Percentiles rank a stretch among this genome's conserved stretches.
Evolutionary conservation across 192 early-diverging fungal genomes (phyloP).

Genomic region (Chytriomyces confervae): DNA sequence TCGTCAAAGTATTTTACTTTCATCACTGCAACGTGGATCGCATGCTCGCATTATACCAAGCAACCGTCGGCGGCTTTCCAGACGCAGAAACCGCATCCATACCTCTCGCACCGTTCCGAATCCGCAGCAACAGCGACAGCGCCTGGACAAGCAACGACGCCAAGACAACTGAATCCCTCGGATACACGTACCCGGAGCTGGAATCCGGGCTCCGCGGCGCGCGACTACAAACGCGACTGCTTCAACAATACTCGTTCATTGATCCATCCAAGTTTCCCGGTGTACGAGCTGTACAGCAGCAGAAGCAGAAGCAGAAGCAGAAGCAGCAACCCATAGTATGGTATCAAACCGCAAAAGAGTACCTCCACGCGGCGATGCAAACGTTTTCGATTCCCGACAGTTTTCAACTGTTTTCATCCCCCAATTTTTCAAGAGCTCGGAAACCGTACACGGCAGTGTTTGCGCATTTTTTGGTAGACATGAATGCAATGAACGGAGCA

Average conservation of each 20-base stretch:
- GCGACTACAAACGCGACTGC: not conserved
- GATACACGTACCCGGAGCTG: constrained; percentile 23
- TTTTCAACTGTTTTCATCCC: not conserved
- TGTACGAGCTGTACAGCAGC: not conserved
- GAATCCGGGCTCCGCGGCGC: not conserved
- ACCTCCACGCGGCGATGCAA: not conserved
- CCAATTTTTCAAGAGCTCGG: not conserved
- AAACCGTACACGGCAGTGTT: not conserved
- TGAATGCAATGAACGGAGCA: constrained; percentile 3
- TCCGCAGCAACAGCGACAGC: not conserved
- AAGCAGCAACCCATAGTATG: not conserved
- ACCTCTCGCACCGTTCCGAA: constrained; percentile 10
- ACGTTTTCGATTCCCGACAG: not conserved
- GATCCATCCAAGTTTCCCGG: not conserved
- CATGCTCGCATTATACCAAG: constrained; percentile 12
- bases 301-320: not conserved
- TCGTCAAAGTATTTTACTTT: constrained; percentile 16
- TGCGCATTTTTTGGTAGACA: constrained; percentile 10
- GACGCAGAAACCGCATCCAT: not conserved
- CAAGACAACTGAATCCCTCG: not conserved
- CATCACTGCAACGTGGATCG: constrained; percentile 29
- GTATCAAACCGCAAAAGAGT: no score
- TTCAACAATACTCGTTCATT: not conserved
- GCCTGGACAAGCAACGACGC: constrained; percentile 8
- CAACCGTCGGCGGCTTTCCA: not conserved